Evolutionary conservation across 331 rosid genomes (phyloP), one percentile per base, ranked within the genome.

Genomic region (Phaseolus coccineus): DNA sequence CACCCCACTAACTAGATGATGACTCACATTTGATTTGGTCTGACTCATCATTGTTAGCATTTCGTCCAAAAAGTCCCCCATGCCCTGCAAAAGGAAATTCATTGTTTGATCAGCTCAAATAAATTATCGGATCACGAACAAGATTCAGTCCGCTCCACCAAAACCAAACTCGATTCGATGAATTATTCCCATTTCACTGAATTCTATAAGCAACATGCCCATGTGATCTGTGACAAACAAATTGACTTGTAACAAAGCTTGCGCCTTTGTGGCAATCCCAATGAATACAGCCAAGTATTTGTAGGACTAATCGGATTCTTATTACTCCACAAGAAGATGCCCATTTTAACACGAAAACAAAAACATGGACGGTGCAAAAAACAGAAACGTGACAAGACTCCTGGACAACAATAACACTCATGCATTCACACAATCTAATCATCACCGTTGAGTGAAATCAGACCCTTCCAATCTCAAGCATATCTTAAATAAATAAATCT

Each of bases 1-100:
- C 24, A 31, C 10, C 50, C 76, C 82, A 71, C 76, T 71, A 35
- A 83, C 28, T 42, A 35, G 25, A 42, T 31, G 16, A 42, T 24
- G 13, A 47, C 97, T 85, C 82, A 92, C 97, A 81, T 66, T 91
- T 31, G 98, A 82, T 77, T 87, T 88, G 7, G 94, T 85, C 78
- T 93, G 94, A 81, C 81, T 88, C 98, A 96, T 96, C 97, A 96
- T 93, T 37, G 91, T 76, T 27, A 87, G 91, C 99, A 96, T 96
- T 83, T 96, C 99, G 46, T 73, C 84, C 89, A 96, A 80, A 76
- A 96, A 93, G 58, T 93, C 99, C 56, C 94, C 93, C 98, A 96
- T 93, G 12, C 88, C 99, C 99, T 96, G 93, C 88, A 86, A 52
- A 73, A 25, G 75, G 30, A 79, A 55, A 47, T 5, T 53, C 69